Percentiles rank a stretch among this genome's conserved stretches.
Conservation (phyloP, 202 grass and related monocot species). For the Panicum hallii region DNA sequence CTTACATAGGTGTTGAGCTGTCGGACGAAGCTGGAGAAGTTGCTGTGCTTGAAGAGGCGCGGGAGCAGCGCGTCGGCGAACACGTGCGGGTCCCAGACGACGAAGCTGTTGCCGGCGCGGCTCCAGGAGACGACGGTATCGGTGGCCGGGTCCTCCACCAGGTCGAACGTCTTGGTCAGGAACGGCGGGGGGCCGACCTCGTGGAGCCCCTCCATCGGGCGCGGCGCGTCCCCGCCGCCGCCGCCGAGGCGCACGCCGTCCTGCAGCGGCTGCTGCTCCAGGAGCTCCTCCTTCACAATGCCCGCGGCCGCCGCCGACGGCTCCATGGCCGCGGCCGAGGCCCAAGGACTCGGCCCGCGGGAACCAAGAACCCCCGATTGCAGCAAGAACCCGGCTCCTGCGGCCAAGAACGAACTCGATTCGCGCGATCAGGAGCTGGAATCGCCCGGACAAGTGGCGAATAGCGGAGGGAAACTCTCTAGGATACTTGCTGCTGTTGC, state of each 20-base stretch:
- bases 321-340: constrained; percentile 36
- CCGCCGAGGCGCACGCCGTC: neutral
- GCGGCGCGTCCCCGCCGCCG: constrained; percentile 36
- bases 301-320: constrained; percentile 4
- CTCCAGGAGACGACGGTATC: constrained; percentile 72
- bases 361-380: neutral
- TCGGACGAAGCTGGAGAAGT: constrained; percentile 91
- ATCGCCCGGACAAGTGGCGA: neutral
- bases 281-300: constrained; percentile 72
- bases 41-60: constrained; percentile 81
- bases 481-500: constrained; percentile 5
- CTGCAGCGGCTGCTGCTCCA: constrained; percentile 28
- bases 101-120: constrained; percentile 67
- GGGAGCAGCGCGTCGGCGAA: constrained; percentile 69
- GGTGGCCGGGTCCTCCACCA: constrained; percentile 66
- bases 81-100: constrained; percentile 75
- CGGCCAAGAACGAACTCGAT: neutral
- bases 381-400: neutral
- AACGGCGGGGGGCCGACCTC: constrained; percentile 73
- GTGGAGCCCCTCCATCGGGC: constrained; percentile 70
- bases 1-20: constrained; percentile 95
- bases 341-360: neutral
- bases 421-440: neutral
- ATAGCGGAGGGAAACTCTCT: neutral
- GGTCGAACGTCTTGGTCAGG: constrained; percentile 83